Base-by-base conservation (phyloP, 2,329 filamentous ascomycete species). In the Cyanodermella asteris region DNA sequence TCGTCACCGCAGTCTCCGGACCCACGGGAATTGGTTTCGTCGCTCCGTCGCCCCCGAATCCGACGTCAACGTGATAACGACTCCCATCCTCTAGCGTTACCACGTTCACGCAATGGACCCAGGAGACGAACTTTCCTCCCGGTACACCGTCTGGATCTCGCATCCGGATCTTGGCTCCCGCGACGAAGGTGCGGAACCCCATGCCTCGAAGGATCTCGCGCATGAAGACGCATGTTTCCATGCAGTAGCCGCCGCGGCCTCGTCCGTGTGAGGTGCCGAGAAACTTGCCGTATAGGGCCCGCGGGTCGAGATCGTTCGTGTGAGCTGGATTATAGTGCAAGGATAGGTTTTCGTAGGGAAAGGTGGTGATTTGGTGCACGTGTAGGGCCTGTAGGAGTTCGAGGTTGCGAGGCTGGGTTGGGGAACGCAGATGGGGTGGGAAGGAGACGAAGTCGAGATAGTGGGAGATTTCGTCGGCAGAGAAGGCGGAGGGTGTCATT, bases 11-110 rank as follows among this genome's bases (percentile, higher is more conserved):
- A 3, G 41, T 34, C 3, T 46, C 47, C 6, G 49, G 42, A 4
- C 49, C 37, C 2, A 72, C 41, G 0, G 55, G 58, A 13, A 72
- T 44, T 2, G 67, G 65, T n/a, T 43, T 41, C 2, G 56, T 67
- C 2, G 63, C 49, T 3, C 64, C 64, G 36, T 71, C 63, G 7
- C 65, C 63, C 17, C 68, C 68, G 36, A 73, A 72, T 3, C 53
- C 59, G 5, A 63, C 59, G 36, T 73, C 68, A 2, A 61, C 36
- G 21, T 55, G 47, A 40, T 59, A 72, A 28, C 51, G 47, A 3
- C 43, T 35, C 11, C 50, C 53, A 4, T 48, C 40, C 15, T 50
- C 42, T 6, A 71, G 43, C 2, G 53, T 54, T 18, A 67, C 50
- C 16, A 69, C 61, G 36, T 61, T 62, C 20, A 65, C 55, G 16